Base-by-base conservation (phyloP, 805 yeast species). In the Myxozyma mucilagina region DNA sequence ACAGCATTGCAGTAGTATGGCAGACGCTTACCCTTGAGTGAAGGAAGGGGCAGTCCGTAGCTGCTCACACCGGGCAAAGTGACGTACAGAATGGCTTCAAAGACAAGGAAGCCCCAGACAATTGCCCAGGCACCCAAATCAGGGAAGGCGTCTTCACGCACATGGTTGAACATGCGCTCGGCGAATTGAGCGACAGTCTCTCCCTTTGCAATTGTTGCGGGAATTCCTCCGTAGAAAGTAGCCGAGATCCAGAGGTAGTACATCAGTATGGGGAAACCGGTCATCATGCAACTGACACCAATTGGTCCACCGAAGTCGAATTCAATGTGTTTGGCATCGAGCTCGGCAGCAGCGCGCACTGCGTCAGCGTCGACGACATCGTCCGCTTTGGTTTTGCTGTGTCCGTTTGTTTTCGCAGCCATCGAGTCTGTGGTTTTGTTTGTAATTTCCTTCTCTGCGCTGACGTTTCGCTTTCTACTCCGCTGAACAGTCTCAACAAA, bases 201-300 rank as follows among this genome's bases (percentile, higher is more conserved):
- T 53, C 77, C 84, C 3, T 73, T 79, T 0, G 73, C 71, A 2
- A 97, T 97, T 74, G 80, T 76, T 29, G 96, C 90, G 34, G 89
- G 80, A 52, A 77, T 71, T 1, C 97, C 97, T 65, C 78, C 78
- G 75, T 90, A 90, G 74, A 87, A 91, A 64, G 83, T 82, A 54
- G 94, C 93, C 70, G 90, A 82, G 57, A 93, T 85, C 96, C 97
- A 93, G 94, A 94, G 87, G 76, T 94, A 94, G 81, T 87, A 90
- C 99, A 94, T 94, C 71, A 94, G 79, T 50, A 87, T 71, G 7
- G 99, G 99, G 78, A 94, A 94, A 2, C 96, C 96, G 48, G 84
- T 72, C 86, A 93, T 84, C 98, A 94, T 93, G 6, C 92, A 93
- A 20, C 86, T 60, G 52, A 90, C 97, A 59, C 99, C 99, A 6